Evolutionary conservation across 2,329 filamentous ascomycete genomes (phyloP), one percentile per base, ranked within the genome.

Genomic region (Pseudocercospora pini-densiflorae): DNA sequence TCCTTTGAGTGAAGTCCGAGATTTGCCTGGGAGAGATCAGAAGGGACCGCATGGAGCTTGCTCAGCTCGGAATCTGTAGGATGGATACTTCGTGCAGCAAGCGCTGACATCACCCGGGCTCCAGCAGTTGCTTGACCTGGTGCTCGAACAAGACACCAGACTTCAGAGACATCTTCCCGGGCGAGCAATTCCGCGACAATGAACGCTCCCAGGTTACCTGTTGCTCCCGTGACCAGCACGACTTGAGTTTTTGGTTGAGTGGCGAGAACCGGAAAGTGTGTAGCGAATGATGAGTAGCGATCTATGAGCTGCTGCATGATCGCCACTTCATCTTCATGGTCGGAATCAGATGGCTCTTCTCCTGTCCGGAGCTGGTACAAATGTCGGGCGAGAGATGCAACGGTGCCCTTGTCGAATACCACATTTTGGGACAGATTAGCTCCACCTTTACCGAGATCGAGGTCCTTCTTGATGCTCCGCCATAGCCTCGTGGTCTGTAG

Each of bases 191-290:
- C 75, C 1, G 76, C 70, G 1, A 88, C 80, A 1, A 89, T 79
- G 69, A 90, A 88, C 0, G 86, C 82, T 1, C 89, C 89, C 0
- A 91, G 80, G 1, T 88, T 89, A 0, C 89, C 89, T 0, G 89
- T 91, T 0, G 85, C 84, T 1, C 89, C 89, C 0, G 89, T 91
- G 3, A 91, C 68, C 33, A 75, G 51, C 1, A 88, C 76, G 33
- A 75, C 72, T 57, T 70, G 54, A 59, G 72, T 59, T 2, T 63
- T 64, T 10, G 68, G 65, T 47, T 59, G 62, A 24, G 36, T 21
- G 16, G 29, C 29, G 3, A n/a, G 24, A 10, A 61, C 45, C 4
- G 73, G 70, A 63, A 73, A 51, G 62, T 76, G 76, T 19, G 61
- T 36, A 5, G 72, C 63, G 66, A 84, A 82, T 5, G 65, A 66